phyloP scores from a whole-genome alignment of 2,329 filamentous ascomycete genomes.

The Acarospora socialis region DNA sequence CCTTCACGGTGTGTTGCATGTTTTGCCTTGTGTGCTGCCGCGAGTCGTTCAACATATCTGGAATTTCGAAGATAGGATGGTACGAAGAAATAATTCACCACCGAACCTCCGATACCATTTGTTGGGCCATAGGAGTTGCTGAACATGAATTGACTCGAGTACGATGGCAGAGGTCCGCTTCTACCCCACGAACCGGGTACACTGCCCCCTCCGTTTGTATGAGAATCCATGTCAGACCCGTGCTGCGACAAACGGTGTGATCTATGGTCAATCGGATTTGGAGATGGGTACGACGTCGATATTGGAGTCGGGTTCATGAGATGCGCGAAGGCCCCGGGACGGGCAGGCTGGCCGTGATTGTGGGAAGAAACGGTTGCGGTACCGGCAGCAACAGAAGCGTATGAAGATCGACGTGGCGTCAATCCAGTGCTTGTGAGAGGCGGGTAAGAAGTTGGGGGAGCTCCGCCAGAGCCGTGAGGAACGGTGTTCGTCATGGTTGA shows the following conservation, averaged over 20 bases:
- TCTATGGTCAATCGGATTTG: constrained; percentile 9
- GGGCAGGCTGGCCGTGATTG: constrained; percentile 22
- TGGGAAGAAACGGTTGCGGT: constrained; percentile 27
- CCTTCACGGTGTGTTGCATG: constrained; percentile 36
- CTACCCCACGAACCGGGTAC: constrained; percentile 14
- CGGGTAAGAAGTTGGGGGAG: constrained; percentile 23
- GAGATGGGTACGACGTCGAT: constrained; percentile 6
- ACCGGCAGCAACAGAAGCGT: constrained; percentile 47
- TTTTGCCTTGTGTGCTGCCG: constrained; percentile 53
- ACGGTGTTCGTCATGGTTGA: constrained; percentile 30
- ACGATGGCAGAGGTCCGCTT: constrained; percentile 6
- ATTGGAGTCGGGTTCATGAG: constrained; percentile 34
- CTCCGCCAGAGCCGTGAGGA: constrained; percentile 28
- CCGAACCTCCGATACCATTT: constrained; percentile 16
- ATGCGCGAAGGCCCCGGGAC: constrained; percentile 37
- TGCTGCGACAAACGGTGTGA: too few relatives aligned
- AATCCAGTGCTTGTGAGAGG: constrained; percentile 22
- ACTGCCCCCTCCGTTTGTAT: constrained; percentile 7
- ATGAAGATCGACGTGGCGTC: constrained; percentile 41
- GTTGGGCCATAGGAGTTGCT: constrained; percentile 17
- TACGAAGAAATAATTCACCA: constrained; percentile 49
- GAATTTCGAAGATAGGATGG: constrained; percentile 74
- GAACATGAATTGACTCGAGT: constrained; percentile 12
- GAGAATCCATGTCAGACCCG: constrained; percentile 8
- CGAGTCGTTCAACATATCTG: constrained; percentile 61